Percentiles rank a stretch among this genome's conserved stretches.
Evolutionary conservation across 192 early-diverging fungal genomes (phyloP).

Genomic region (Rhizophlyctis rosea): DNA sequence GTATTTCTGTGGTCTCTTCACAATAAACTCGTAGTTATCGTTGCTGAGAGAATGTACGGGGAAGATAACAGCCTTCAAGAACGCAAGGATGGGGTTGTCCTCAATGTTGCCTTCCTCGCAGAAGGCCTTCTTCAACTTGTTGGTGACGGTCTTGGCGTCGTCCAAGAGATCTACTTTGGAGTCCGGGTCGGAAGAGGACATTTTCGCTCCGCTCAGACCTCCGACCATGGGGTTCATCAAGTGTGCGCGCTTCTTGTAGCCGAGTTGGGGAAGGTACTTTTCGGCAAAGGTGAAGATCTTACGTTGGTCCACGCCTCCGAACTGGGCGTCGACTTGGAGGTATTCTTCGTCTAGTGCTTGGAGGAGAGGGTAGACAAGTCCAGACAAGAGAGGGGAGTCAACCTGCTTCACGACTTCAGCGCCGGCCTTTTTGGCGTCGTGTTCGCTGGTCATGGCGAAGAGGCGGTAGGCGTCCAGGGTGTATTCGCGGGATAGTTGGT

Average conservation of each 20-base stretch:
- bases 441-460: constrained; percentile 80
- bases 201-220: constrained; percentile 90
- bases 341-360: constrained; percentile 98
- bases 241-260: constrained; percentile 95
- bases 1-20: constrained; percentile 82
- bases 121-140: constrained; percentile 93
- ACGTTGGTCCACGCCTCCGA: constrained; percentile 96
- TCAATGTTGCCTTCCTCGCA: constrained; percentile 93
- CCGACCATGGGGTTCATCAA: constrained; percentile 99
- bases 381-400: constrained; percentile 80
- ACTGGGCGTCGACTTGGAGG: constrained; percentile 88
- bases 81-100: constrained; percentile 89
- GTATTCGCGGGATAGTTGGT: constrained; percentile 86
- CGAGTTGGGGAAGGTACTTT: constrained; percentile 88
- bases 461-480: constrained; percentile 89
- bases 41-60: constrained; percentile 70
- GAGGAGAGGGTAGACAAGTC: constrained; percentile 94
- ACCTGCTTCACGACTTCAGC: constrained; percentile 99
- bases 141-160: constrained; percentile 66
- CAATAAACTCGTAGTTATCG: constrained; percentile 40
- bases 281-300: constrained; percentile 99
- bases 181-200: constrained; percentile 94
- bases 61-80: constrained; percentile 88
- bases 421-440: constrained; percentile 97
- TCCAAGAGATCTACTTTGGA: constrained; percentile 98